Evolutionary conservation across 2,329 filamentous ascomycete genomes (phyloP).

Genomic region (Pezicula radicicola): DNA sequence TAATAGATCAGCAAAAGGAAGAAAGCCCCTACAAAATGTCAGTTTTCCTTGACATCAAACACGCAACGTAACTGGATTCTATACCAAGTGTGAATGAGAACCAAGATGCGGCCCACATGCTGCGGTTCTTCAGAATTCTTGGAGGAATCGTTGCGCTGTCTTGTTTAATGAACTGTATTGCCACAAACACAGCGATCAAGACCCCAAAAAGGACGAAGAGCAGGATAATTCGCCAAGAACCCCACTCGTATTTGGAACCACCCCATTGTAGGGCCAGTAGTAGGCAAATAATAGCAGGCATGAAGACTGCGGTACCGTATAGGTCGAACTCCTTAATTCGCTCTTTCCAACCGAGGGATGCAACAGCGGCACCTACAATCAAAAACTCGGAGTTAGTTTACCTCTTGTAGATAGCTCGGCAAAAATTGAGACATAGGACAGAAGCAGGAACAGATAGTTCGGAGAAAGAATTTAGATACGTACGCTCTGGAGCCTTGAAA

Average conservation of each 20-base stretch:
- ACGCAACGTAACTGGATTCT: too few relatives aligned
- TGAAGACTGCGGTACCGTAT: slow-evolving; percentile 26
- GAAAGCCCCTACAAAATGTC: slow-evolving; percentile 22
- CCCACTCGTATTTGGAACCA: slow-evolving; percentile 33
- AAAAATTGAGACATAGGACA: too few relatives aligned
- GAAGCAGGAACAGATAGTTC: too few relatives aligned
- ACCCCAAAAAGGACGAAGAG: slow-evolving; percentile 18
- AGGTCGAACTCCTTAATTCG: slow-evolving; percentile 28
- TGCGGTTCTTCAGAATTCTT: slow-evolving; percentile 34
- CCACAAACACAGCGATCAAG: slow-evolving; percentile 19
- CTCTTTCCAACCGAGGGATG: slow-evolving; percentile 11
- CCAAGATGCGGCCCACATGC: slow-evolving; percentile 28
- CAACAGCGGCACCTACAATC: slow-evolving; percentile 7
- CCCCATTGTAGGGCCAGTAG: slow-evolving; percentile 27
- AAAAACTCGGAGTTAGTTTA: too few relatives aligned
- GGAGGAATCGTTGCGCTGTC: slow-evolving; percentile 38
- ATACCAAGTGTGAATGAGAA: slow-evolving; percentile 26
- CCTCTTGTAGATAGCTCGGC: too few relatives aligned
- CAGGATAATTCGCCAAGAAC: slow-evolving; percentile 30
- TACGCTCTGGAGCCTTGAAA: slow-evolving; percentile 30
- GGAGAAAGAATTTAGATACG: too few relatives aligned
- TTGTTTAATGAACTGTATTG: slow-evolving; percentile 33
- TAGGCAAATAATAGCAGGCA: slow-evolving; percentile 31
- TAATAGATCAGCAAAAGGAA: slow-evolving; percentile 40
- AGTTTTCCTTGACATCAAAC: too few relatives aligned